Conservation (phyloP, 2,329 filamentous ascomycete species). For the Alternaria ventricosa region DNA sequence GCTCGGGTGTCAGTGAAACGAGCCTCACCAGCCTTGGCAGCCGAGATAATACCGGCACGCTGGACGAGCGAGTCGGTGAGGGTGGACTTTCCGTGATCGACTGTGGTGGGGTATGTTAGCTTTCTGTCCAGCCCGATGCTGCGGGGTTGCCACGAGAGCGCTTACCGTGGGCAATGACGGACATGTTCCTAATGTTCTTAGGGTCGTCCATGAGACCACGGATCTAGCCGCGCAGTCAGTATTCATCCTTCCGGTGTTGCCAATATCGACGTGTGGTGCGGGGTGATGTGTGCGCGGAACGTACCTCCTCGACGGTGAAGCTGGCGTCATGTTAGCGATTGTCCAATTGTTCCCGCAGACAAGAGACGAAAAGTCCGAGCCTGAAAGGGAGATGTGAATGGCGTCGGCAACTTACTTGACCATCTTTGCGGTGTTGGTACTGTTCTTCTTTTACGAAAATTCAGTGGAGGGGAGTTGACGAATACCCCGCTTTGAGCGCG, state of each 20-base stretch:
- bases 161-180: conserved; percentile 96
- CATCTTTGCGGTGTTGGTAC: conserved; percentile 87
- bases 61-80: conserved; percentile 99
- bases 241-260: conserved; percentile 10
- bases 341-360: neutral
- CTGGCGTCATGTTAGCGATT: conserved; percentile 66
- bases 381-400: neutral
- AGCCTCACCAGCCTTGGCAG: conserved; percentile 93
- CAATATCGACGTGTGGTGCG: conserved; percentile 25
- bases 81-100: conserved; percentile 99
- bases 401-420: conserved; percentile 82
- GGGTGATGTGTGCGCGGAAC: conserved; percentile 43
- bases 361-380: neutral
- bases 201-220: conserved; percentile 80
- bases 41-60: conserved; percentile 99
- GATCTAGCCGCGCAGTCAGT: conserved; percentile 62
- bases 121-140: conserved; percentile 12
- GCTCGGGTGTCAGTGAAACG: conserved; percentile 96
- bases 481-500: conserved; percentile 46
- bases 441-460: conserved; percentile 45
- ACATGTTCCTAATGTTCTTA: conserved; percentile 88
- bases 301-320: conserved; percentile 95
- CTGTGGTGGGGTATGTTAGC: conserved; percentile 50
- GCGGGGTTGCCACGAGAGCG: conserved; percentile 20
- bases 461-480: conserved; percentile 38